phyloP scores from a whole-genome alignment of 2,329 filamentous ascomycete species.

The Bipolaris sorokiniana region DNA sequence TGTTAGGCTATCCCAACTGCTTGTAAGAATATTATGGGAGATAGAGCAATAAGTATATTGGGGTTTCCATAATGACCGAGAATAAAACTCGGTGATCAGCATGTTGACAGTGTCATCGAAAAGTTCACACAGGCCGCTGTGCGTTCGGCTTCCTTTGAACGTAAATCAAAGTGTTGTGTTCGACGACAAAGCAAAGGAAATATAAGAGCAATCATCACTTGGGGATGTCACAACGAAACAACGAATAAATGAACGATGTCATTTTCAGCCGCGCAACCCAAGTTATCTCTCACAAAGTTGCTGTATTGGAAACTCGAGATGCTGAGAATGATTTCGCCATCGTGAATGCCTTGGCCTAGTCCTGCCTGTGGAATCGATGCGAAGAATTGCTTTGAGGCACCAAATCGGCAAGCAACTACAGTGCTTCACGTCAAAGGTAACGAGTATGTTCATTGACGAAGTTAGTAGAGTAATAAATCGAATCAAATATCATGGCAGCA shows the following conservation, averaged over 20 bases:
- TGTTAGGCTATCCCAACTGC: background rate
- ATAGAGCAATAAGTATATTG: conserved; percentile 5
- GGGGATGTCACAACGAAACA: conserved; percentile 13
- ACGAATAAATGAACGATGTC: conserved; percentile 8
- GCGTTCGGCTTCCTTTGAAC: conserved; percentile 7
- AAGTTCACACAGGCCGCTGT: conserved; percentile 3
- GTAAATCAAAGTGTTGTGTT: background rate
- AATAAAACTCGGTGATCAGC: conserved; percentile 6
- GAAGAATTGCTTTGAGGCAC: no score
- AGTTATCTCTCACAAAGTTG: background rate
- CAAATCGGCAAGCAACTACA: no score
- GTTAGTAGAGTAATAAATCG: no score
- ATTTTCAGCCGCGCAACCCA: background rate
- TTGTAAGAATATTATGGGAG: background rate
- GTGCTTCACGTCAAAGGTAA: no score
- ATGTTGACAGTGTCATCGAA: background rate
- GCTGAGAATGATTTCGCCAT: no score
- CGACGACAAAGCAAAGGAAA: conserved; percentile 8
- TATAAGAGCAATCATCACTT: conserved; percentile 1
- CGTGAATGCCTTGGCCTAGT: no score
- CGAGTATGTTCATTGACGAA: no score
- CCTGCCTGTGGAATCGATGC: no score
- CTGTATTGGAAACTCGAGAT: no score
- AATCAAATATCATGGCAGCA: no score
- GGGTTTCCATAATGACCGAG: background rate